A percentile compares a stretch with the other conserved stretches of the same genome.
Conservation (phyloP, 345 rosid genomes). For the Clarkia xantiana region DNA sequence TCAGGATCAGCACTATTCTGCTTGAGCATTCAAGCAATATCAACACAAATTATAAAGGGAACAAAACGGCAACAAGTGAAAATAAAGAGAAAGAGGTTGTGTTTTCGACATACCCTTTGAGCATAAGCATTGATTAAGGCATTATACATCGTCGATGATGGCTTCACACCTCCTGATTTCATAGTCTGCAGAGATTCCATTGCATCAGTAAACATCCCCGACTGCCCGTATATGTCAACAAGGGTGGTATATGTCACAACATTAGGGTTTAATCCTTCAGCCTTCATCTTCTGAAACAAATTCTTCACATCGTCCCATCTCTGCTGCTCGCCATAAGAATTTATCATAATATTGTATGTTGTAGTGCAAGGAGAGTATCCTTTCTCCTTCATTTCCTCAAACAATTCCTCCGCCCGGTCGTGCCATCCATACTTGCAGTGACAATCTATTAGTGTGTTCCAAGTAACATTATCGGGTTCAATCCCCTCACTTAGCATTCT, state of each 20-base stretch:
- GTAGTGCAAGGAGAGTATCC: constrained; percentile 69
- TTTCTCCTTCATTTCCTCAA: constrained; percentile 59
- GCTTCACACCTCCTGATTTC: constrained; percentile 68
- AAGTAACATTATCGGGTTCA: constrained; percentile 67
- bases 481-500: constrained; percentile 68
- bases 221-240: constrained; percentile 70
- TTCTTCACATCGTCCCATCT: constrained; percentile 71
- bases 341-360: constrained; percentile 80
- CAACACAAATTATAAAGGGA: too few species aligned
- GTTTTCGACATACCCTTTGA: constrained; percentile 50
- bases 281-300: constrained; percentile 53
- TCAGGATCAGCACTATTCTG: too few species aligned
- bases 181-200: constrained; percentile 74
- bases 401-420: constrained; percentile 63
- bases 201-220: constrained; percentile 80
- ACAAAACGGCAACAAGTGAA: neutral
- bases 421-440: constrained; percentile 70
- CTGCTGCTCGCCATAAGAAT: constrained; percentile 68
- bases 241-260: constrained; percentile 82
- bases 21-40: too few species aligned
- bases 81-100: neutral
- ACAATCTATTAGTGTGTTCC: constrained; percentile 92
- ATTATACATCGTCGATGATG: constrained; percentile 82
- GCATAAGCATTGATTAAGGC: constrained; percentile 96
- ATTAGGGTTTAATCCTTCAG: constrained; percentile 52